Percentiles rank a stretch among this genome's conserved stretches.
These are phyloP conservation scores for Lachancea nothofagi DNA, from an alignment of 805 yeast species.

Conservation along the genomic window DNA sequence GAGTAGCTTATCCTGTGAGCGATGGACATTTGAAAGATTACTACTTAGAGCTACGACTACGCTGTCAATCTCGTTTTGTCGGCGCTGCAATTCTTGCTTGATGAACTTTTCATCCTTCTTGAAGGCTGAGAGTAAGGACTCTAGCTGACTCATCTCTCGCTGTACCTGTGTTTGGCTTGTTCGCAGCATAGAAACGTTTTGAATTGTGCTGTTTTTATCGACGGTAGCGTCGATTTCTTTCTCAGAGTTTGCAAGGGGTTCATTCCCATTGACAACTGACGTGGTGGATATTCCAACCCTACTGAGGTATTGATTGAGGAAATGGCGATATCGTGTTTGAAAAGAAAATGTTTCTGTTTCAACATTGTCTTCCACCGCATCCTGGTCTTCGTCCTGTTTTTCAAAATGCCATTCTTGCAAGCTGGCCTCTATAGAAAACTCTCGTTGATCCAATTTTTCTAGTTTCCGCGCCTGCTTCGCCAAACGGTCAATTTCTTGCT, in stretches of 20 bases:
- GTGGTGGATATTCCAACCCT: conserved; percentile 24
- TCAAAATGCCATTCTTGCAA: not conserved
- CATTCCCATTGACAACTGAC: conserved; percentile 11
- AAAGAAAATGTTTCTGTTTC: conserved; percentile 8
- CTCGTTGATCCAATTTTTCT: conserved; percentile 2
- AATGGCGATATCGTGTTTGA: conserved; percentile 17
- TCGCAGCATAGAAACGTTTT: conserved; percentile 13
- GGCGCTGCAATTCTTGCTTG: conserved; percentile 19
- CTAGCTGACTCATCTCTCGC: conserved; percentile 20
- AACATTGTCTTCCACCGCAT: not conserved
- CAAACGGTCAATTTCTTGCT: conserved; percentile 17
- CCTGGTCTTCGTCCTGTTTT: not conserved
- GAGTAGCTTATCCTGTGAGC: conserved; percentile 15
- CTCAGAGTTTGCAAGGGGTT: not conserved
- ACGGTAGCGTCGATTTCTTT: not conserved
- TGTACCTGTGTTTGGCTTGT: conserved; percentile 10
- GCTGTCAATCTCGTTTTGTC: conserved; percentile 13
- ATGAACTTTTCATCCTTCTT: conserved; percentile 25
- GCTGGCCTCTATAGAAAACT: not conserved
- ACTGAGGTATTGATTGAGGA: conserved; percentile 23
- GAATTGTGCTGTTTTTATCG: not conserved
- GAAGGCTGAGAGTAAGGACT: conserved; percentile 18
- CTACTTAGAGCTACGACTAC: conserved; percentile 13
- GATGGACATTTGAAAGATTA: conserved; percentile 13
- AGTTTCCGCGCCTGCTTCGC: conserved; percentile 14